Conservation (phyloP, 2,329 filamentous ascomycete species). For the Anthostomella pinea region DNA sequence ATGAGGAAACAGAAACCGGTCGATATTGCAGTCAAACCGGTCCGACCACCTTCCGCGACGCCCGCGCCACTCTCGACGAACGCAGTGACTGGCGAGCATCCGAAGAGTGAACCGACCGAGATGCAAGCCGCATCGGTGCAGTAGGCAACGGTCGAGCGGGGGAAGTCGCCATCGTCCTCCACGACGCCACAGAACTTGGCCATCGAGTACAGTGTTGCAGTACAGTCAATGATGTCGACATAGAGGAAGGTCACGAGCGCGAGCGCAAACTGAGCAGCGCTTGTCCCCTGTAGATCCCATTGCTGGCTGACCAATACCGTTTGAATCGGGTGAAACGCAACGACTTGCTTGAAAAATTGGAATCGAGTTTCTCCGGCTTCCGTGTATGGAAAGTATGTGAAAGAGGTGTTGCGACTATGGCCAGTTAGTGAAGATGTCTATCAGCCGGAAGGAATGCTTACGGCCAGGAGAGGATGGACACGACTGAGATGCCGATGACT, state of each 20-base stretch:
- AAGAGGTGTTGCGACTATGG: conserved; percentile 57
- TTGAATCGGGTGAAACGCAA: conserved; percentile 68
- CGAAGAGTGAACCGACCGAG: conserved; percentile 67
- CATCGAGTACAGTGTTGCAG: conserved; percentile 79
- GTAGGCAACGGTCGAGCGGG: conserved; percentile 78
- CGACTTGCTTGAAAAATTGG: conserved; percentile 70
- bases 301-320: conserved; percentile 62
- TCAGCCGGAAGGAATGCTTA: conserved; percentile 33
- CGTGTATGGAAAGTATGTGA: conserved; percentile 72
- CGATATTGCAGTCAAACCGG: conserved; percentile 67
- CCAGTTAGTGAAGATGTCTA: conserved; percentile 13
- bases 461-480: conserved; percentile 74
- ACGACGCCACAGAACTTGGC: conserved; percentile 69
- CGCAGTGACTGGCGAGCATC: conserved; percentile 68
- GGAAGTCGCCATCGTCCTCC: conserved; percentile 74
- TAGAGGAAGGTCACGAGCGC: conserved; percentile 77
- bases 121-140: conserved; percentile 69
- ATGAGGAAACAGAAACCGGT: conserved; percentile 69
- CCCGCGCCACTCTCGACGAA: conserved; percentile 76
- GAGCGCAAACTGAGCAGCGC: conserved; percentile 62
- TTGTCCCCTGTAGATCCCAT: conserved; percentile 57
- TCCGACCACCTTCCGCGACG: conserved; percentile 72
- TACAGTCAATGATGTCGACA: conserved; percentile 76
- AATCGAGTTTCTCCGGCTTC: conserved; percentile 62
- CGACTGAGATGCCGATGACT: conserved; percentile 67